Base-by-base conservation (phyloP, 2,329 filamentous ascomycete species). In the Penicillium frequentans region DNA sequence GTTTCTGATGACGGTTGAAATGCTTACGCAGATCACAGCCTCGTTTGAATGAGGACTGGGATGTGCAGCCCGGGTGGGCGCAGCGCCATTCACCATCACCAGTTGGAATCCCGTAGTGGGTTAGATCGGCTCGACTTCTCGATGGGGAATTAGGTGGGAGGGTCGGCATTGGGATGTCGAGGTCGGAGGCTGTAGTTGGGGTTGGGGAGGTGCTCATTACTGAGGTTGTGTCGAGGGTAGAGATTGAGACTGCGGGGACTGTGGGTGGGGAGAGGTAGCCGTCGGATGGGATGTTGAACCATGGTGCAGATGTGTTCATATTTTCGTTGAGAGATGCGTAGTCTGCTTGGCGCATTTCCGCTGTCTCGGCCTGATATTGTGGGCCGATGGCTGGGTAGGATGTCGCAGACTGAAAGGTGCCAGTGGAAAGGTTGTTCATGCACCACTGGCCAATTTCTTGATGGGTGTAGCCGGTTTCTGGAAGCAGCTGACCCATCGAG, bases 1-100 rank as follows among this genome's bases (percentile, higher is more conserved):
- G 79, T 63, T 86, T 86, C 27, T 80, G 83, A 68, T 87, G 84
- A 14, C 84, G 77, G 67, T 86, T 85, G 74, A 82, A 85, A 66
- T 87, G 84, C 65, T 87, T 87, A 27, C 84, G 77, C 19, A 87
- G 73, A 68, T 87, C 84, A 66, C 84, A 87, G 31, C 83, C 83
- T 45, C 84, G 77, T 8, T 79, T 81, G 69, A 86, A 87, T 1
- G 80, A 73, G 3, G 83, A 81, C 58, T 79, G 79, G 44, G 84
- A 86, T n/a, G 82, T 80, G 69, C 84, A 87, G 14, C 80, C 82
- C 1, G 82, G 83, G 64, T 83, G 83, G 5, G 80, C 80, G 67
- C 84, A 87, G 47, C 80, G 81, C 84, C 84, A 86, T 56, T 77
- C 81, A 1, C 71, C 71, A 14, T 72, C 68, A 7, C 63, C 53